phyloP scores from a whole-genome alignment of 495 filamentous ascomycete species.

The Achaetomiella virescens region DNA sequence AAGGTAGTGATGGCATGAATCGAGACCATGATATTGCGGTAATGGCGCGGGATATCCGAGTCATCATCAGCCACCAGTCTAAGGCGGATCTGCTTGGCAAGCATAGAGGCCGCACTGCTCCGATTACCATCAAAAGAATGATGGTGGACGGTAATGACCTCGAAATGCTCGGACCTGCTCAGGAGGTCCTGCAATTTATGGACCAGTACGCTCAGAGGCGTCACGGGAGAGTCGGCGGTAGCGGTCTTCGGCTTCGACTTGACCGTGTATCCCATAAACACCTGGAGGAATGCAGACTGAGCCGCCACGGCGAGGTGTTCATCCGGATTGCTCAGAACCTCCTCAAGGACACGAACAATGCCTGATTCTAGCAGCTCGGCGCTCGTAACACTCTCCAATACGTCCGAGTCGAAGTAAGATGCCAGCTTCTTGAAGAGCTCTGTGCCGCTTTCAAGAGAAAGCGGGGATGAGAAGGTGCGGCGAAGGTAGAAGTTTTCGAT shows the following conservation, averaged over 20 bases:
- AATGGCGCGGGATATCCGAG: constrained; percentile 76
- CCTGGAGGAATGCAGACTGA: constrained; percentile 78
- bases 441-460: constrained; percentile 45
- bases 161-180: constrained; percentile 95
- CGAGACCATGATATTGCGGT: constrained; percentile 91
- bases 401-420: constrained; percentile 80
- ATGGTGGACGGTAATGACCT: constrained; percentile 91
- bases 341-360: constrained; percentile 74
- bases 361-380: constrained; percentile 87
- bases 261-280: constrained; percentile 78
- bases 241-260: constrained; percentile 58
- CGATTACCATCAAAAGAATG: constrained; percentile 88
- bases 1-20: constrained; percentile 99
- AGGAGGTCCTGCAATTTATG: constrained; percentile 93
- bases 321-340: constrained; percentile 69
- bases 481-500: constrained; percentile 63
- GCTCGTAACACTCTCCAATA: constrained; percentile 91
- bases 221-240: constrained; percentile 58
- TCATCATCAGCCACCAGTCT: constrained; percentile 86
- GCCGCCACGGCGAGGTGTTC: constrained; percentile 52
- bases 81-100: constrained; percentile 90
- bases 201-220: constrained; percentile 84
- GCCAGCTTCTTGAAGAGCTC: constrained; percentile 71
- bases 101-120: constrained; percentile 89
- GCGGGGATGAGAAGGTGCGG: constrained; percentile 33